Evolutionary conservation across 2,329 filamentous ascomycete genomes (phyloP).

Genomic region (Penicillium sumatraense): DNA sequence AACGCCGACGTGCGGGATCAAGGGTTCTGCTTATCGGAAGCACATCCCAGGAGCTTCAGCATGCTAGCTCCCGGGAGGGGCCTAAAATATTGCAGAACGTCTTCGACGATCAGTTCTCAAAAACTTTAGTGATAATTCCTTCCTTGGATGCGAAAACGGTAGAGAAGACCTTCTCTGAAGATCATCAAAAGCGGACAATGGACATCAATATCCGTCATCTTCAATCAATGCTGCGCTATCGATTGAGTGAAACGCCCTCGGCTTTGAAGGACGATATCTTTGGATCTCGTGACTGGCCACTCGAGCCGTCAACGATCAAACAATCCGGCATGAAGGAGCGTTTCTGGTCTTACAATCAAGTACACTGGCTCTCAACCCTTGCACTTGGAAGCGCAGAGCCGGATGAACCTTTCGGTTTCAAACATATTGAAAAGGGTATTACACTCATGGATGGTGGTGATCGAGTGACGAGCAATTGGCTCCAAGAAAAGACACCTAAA

Average conservation of each 20-base stretch:
- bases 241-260: conserved; percentile 38
- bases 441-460: conserved; percentile 48
- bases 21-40: conserved; percentile 81
- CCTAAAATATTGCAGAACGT: conserved; percentile 54
- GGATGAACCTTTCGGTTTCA: conserved; percentile 45
- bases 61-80: conserved; percentile 47
- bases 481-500: conserved; percentile 40
- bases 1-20: conserved; percentile 71
- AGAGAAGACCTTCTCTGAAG: conserved; percentile 51
- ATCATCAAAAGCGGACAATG: conserved; percentile 53
- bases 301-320: conserved; percentile 32
- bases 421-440: conserved; percentile 42
- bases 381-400: conserved; percentile 55
- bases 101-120: conserved; percentile 52
- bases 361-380: conserved; percentile 63
- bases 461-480: conserved; percentile 42
- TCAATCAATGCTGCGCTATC: conserved; percentile 61
- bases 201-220: conserved; percentile 69
- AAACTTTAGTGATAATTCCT: conserved; percentile 60
- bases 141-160: conserved; percentile 44
- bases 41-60: conserved; percentile 58
- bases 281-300: conserved; percentile 33
- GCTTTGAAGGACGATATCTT: conserved; percentile 40
- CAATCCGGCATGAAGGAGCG: conserved; percentile 53
- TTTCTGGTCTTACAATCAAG: conserved; percentile 63